Conservation (phyloP, 2,329 filamentous ascomycete species). For the Alternaria arborescens region DNA sequence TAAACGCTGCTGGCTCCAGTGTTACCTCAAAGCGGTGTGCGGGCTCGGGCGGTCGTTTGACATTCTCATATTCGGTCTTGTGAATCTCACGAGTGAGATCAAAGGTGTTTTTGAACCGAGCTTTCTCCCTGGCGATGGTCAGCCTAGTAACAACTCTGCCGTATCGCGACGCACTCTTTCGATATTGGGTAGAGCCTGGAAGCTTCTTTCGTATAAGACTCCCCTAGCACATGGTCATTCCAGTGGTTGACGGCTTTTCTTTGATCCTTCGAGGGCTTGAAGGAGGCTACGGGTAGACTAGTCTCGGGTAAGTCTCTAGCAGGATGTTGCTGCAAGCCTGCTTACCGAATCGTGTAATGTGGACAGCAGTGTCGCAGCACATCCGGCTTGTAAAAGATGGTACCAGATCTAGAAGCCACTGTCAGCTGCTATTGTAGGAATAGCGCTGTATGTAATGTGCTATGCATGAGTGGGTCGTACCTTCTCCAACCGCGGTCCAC, state of each 20-base stretch:
- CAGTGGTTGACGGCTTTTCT: slow-evolving; percentile 79
- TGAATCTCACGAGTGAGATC: slow-evolving; percentile 72
- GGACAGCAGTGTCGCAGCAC: slow-evolving; percentile 85
- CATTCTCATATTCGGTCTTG: slow-evolving; percentile 67
- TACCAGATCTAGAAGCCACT: slow-evolving; percentile 55
- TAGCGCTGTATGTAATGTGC: slow-evolving; percentile 13
- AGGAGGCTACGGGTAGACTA: slow-evolving; percentile 70
- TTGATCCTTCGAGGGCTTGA: slow-evolving; percentile 75
- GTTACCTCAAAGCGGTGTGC: slow-evolving; percentile 74
- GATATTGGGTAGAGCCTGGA: slow-evolving; percentile 71
- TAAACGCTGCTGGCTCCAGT: slow-evolving; percentile 74
- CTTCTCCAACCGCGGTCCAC: slow-evolving; percentile 81
- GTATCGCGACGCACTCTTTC: slow-evolving; percentile 63
- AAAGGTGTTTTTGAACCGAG: slow-evolving; percentile 72
- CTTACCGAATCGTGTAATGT: slow-evolving; percentile 78
- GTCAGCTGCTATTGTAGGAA: slow-evolving; percentile 17
- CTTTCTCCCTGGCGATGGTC: slow-evolving; percentile 58
- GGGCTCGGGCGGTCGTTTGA: slow-evolving; percentile 69
- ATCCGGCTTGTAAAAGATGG: slow-evolving; percentile 79
- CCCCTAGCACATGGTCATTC: slow-evolving; percentile 74
- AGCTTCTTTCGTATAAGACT: slow-evolving; percentile 70
- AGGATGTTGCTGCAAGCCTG: background rate
- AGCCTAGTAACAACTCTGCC: slow-evolving; percentile 1
- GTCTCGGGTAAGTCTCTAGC: slow-evolving; percentile 18
- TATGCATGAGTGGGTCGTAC: slow-evolving; percentile 52